A percentile compares a stretch with the other conserved stretches of the same genome.
phyloP scores from a whole-genome alignment of 495 filamentous ascomycete genomes.

The Pyronema domesticum region DNA sequence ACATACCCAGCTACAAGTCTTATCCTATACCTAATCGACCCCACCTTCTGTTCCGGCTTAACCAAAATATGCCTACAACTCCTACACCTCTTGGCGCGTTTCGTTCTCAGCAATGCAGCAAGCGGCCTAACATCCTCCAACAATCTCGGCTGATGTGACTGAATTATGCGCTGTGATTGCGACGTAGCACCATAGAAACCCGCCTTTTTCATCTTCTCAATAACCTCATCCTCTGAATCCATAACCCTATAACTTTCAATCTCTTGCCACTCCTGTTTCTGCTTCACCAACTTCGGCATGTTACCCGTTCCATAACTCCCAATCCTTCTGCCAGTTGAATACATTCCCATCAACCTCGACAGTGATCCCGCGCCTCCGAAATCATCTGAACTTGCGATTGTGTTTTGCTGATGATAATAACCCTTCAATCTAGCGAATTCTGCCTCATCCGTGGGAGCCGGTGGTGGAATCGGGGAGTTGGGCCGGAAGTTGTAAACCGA shows the following conservation, averaged over 20 bases:
- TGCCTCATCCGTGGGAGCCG: slow-evolving; percentile 8
- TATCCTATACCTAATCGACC: slow-evolving; percentile 73
- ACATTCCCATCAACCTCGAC: slow-evolving; percentile 78
- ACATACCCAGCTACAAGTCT: slow-evolving; percentile 71
- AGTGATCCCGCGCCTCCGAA: slow-evolving; percentile 48
- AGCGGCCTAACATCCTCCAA: slow-evolving; percentile 45
- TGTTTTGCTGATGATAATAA: slow-evolving; percentile 44
- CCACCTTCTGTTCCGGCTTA: slow-evolving; percentile 81
- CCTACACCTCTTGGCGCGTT: slow-evolving; percentile 81
- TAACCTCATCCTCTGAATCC: slow-evolving; percentile 14
- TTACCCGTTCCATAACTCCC: slow-evolving; percentile 7
- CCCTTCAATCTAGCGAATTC: slow-evolving; percentile 36
- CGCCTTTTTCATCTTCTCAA: slow-evolving; percentile 13
- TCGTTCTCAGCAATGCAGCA: slow-evolving; percentile 66
- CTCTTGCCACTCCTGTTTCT: slow-evolving; percentile 19
- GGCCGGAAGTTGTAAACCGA: slow-evolving; percentile 13
- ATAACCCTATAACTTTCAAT: slow-evolving; percentile 4
- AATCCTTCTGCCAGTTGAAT: slow-evolving; percentile 37
- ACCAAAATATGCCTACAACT: slow-evolving; percentile 87
- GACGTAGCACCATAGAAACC: slow-evolving; percentile 19
- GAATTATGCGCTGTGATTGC: slow-evolving; percentile 12
- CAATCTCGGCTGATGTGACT: slow-evolving; percentile 14
- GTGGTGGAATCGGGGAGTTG: slow-evolving; percentile 8
- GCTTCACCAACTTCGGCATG: slow-evolving; percentile 3
- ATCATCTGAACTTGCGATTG: slow-evolving; percentile 15